Evolutionary conservation across 2,329 filamentous ascomycete genomes (phyloP).

Genomic region (Lachnellula subtilissima): DNA sequence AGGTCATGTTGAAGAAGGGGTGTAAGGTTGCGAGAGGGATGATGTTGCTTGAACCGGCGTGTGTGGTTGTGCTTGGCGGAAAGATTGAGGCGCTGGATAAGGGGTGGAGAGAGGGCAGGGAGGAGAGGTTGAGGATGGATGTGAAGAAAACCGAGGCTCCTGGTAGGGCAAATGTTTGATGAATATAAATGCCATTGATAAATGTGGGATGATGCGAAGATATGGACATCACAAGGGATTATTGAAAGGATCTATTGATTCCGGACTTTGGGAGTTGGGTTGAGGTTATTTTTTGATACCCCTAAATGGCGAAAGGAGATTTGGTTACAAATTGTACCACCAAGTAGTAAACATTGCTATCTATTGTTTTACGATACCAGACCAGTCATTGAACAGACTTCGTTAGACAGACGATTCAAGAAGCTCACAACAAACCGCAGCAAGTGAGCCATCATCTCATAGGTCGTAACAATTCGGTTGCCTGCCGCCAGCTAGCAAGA

Average conservation of each 20-base stretch:
- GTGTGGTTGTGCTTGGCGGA: conserved; percentile 72
- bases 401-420: not conserved
- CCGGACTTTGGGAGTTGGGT: not conserved
- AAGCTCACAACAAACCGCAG: not conserved
- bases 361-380: conserved; percentile 9
- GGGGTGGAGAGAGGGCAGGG: conserved; percentile 67
- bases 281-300: not conserved
- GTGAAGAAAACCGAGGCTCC: conserved; percentile 34
- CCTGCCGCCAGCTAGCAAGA: not conserved
- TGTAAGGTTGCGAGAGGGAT: conserved; percentile 69
- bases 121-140: conserved; percentile 61
- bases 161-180: not conserved
- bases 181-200: too few relatives aligned
- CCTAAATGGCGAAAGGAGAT: not conserved
- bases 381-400: conserved; percentile 3
- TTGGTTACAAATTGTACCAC: not conserved
- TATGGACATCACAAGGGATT: not conserved
- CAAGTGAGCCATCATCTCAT: conserved; percentile 8
- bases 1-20: conserved; percentile 67
- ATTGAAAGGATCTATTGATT: too few relatives aligned
- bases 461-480: conserved; percentile 1
- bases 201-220: not conserved
- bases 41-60: conserved; percentile 68
- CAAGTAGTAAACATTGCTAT: conserved; percentile 11
- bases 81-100: conserved; percentile 79